Evolutionary conservation across 805 yeast genomes (phyloP).

Genomic region (Trichomonascus vanleenenianus): DNA sequence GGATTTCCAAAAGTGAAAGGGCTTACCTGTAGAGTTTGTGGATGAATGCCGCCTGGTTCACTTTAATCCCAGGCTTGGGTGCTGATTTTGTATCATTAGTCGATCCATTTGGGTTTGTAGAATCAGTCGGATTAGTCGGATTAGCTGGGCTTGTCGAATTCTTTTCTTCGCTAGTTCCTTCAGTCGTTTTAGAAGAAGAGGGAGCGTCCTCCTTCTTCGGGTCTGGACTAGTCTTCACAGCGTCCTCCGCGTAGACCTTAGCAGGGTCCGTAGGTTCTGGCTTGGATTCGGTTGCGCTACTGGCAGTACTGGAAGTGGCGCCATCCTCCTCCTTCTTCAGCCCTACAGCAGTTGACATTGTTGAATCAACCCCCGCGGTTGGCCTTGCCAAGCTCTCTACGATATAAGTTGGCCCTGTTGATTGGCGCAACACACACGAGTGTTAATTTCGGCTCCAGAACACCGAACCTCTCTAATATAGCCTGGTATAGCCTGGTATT

Average conservation of each 20-base stretch:
- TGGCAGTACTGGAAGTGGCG: neutral
- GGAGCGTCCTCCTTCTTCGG: neutral
- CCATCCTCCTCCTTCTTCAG: neutral
- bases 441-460: neutral
- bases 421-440: neutral
- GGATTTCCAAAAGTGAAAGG: no score
- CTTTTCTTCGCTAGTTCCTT: neutral
- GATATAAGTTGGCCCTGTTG: neutral
- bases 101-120: neutral
- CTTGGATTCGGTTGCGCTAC: neutral
- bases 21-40: slow-evolving; percentile 62
- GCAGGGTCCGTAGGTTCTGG: no score
- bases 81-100: no score
- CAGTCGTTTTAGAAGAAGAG: neutral
- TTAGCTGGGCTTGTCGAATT: neutral
- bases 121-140: no score
- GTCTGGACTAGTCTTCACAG: neutral
- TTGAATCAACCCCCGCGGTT: neutral
- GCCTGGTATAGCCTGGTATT: no score
- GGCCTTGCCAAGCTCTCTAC: neutral
- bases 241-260: no score
- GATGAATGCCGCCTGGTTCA: slow-evolving; percentile 58
- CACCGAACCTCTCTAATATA: neutral
- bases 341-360: neutral
- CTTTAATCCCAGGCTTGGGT: slow-evolving; percentile 14